Percentiles rank a stretch among this genome's conserved stretches.
These are phyloP conservation scores for Phytophthora colocasiae DNA, from an alignment of 352 stramenopile species.

Conservation along the genomic window DNA sequence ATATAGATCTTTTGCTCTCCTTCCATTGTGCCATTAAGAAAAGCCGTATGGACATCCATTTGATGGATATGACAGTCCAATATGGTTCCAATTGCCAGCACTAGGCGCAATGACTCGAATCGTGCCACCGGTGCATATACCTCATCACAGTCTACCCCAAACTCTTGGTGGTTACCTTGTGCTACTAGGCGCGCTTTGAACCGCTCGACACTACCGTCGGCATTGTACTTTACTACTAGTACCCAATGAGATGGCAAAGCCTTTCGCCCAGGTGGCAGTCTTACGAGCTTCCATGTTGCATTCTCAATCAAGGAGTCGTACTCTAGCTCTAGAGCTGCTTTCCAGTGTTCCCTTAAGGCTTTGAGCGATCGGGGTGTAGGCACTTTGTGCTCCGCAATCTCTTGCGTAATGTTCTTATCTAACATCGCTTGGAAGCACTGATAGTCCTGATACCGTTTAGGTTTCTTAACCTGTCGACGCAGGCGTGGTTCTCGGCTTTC, in stretches of 20 bases:
- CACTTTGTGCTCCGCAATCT: conserved; percentile 9
- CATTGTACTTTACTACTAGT: conserved; percentile 15
- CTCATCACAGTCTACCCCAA: conserved; percentile 15
- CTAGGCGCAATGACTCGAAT: conserved; percentile 14
- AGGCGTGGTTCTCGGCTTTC: conserved; percentile 1
- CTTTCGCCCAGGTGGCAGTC: conserved; percentile 8
- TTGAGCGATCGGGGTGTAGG: conserved; percentile 6
- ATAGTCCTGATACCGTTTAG: conserved; percentile 14
- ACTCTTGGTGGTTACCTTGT: conserved; percentile 23
- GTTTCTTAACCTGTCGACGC: conserved; percentile 12
- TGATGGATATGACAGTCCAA: conserved; percentile 22
- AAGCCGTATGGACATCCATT: neutral
- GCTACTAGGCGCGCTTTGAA: conserved; percentile 21
- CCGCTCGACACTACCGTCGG: conserved; percentile 10
- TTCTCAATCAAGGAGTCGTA: conserved; percentile 16
- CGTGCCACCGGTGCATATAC: conserved; percentile 18
- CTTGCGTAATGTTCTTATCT: conserved; percentile 5
- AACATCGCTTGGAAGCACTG: conserved; percentile 13
- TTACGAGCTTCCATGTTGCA: conserved; percentile 1
- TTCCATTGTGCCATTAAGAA: conserved; percentile 22
- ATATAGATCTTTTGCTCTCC: conserved; percentile 25
- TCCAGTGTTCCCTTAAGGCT: conserved; percentile 16
- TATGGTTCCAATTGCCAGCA: conserved; percentile 19
- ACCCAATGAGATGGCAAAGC: conserved; percentile 17
- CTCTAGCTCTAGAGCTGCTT: conserved; percentile 11